phyloP scores from a whole-genome alignment of 176 grass and related monocot species.

The Oryza coarctata region DNA sequence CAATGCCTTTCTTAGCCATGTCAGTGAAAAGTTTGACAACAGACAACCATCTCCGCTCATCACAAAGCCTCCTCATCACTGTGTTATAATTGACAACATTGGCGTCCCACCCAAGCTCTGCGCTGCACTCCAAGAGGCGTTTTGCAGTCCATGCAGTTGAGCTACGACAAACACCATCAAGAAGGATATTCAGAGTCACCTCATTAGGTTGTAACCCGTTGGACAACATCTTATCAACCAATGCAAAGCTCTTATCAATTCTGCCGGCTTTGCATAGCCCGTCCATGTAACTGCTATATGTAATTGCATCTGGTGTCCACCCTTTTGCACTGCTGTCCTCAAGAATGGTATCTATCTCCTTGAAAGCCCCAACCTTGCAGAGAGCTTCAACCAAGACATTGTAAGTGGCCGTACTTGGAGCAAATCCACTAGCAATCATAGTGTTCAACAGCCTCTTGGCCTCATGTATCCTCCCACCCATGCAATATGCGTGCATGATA shows the following conservation, averaged over 20 bases:
- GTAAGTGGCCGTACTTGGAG: slow-evolving; percentile 69
- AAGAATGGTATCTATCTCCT: slow-evolving; percentile 63
- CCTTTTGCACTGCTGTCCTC: slow-evolving; percentile 49
- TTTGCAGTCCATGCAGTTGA: slow-evolving; percentile 58
- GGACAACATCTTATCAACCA: slow-evolving; percentile 67
- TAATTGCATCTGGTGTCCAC: slow-evolving; percentile 75
- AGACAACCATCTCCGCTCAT: slow-evolving; percentile 52
- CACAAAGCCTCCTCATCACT: slow-evolving; percentile 77
- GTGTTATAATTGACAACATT: slow-evolving; percentile 89
- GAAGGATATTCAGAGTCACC: slow-evolving; percentile 90
- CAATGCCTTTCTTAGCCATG: slow-evolving; percentile 77
- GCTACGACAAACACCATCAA: slow-evolving; percentile 63
- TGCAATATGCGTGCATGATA: slow-evolving; percentile 72
- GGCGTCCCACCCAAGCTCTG: slow-evolving; percentile 56
- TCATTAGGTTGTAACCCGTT: slow-evolving; percentile 59
- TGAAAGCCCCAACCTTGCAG: slow-evolving; percentile 58
- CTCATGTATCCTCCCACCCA: slow-evolving; percentile 46
- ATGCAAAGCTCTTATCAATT: slow-evolving; percentile 50
- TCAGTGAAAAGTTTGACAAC: slow-evolving; percentile 73
- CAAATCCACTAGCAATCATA: slow-evolving; percentile 54
- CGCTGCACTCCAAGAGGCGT: slow-evolving; percentile 64
- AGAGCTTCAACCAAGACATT: slow-evolving; percentile 74
- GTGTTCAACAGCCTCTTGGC: slow-evolving; percentile 57
- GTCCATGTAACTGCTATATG: slow-evolving; percentile 85
- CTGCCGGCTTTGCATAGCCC: slow-evolving; percentile 67